Percentiles rank a stretch among this genome's conserved stretches.
These are phyloP conservation scores for Diaporthe velutina DNA, from an alignment of 2,329 filamentous ascomycete species.

Conservation along the genomic window DNA sequence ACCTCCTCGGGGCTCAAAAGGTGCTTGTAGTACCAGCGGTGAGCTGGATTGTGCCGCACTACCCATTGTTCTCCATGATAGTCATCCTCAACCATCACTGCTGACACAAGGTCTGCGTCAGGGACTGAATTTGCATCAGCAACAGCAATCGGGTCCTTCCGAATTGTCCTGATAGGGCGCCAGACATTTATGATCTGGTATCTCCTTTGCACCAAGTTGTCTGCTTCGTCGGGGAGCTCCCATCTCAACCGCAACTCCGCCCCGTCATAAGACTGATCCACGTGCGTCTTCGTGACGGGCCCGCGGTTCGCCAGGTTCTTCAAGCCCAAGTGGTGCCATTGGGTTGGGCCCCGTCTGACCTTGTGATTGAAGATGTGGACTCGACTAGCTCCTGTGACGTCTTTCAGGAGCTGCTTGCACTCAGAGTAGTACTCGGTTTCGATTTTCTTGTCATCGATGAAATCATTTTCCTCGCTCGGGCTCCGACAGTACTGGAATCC, in stretches of 20 bases:
- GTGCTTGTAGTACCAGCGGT: conserved; percentile 64
- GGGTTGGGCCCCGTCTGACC: conserved; percentile 65
- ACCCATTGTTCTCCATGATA: conserved; percentile 25
- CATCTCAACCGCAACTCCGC: conserved; percentile 43
- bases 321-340: conserved; percentile 77
- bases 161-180: conserved; percentile 62
- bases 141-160: conserved; percentile 56
- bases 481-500: conserved; percentile 69
- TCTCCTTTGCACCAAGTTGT: conserved; percentile 47
- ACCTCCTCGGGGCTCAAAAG: conserved; percentile 66
- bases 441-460: conserved; percentile 57
- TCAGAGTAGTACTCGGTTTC: neutral
- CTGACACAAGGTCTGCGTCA: conserved; percentile 55
- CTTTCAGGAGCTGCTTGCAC: conserved; percentile 67
- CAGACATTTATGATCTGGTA: conserved; percentile 60
- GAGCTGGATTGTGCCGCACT: conserved; percentile 12
- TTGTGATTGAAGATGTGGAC: conserved; percentile 47
- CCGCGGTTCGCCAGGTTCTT: conserved; percentile 70
- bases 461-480: conserved; percentile 65
- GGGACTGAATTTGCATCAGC: conserved; percentile 53
- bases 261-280: conserved; percentile 54
- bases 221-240: conserved; percentile 43
- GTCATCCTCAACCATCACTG: conserved; percentile 52
- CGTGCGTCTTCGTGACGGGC: conserved; percentile 61
- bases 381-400: conserved; percentile 55